Evolutionary conservation across 176 grass and related monocot genomes (phyloP).

Genomic region (Guadua angustifolia): DNA sequence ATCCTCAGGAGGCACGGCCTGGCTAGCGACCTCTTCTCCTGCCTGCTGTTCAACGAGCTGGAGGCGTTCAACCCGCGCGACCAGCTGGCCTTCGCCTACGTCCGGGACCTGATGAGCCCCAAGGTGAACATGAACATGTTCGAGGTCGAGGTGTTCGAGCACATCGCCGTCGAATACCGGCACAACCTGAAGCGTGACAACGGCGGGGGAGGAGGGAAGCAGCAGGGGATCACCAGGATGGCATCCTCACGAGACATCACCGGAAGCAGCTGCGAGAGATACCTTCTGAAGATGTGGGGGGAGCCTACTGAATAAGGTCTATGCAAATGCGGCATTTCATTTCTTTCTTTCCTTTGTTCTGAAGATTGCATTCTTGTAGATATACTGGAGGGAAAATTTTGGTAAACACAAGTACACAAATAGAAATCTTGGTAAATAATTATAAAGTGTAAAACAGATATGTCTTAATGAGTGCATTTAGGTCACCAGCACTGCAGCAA

Average conservation of each 20-base stretch:
- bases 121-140: constrained; percentile 87
- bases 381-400: background rate
- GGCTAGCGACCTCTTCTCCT: constrained; percentile 77
- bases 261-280: constrained; percentile 65
- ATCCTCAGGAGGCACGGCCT: constrained; percentile 78
- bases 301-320: constrained; percentile 44
- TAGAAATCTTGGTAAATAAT: background rate
- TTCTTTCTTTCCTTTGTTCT: background rate
- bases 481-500: background rate
- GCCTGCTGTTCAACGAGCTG: constrained; percentile 90
- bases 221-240: constrained; percentile 41
- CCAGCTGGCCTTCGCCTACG: constrained; percentile 84
- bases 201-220: background rate
- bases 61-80: constrained; percentile 88
- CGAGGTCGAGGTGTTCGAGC: constrained; percentile 85
- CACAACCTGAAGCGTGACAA: constrained; percentile 69
- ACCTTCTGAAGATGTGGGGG: constrained; percentile 85
- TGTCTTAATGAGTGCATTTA: background rate
- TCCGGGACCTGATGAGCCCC: constrained; percentile 76
- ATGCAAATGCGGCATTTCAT: background rate
- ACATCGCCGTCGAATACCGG: constrained; percentile 79
- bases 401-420: background rate
- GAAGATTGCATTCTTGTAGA: constrained; percentile 33
- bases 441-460: background rate
- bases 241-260: constrained; percentile 56